Base-by-base conservation (phyloP, 768 basidiomycete genomes). In the Mycena rebaudengoi region DNA sequence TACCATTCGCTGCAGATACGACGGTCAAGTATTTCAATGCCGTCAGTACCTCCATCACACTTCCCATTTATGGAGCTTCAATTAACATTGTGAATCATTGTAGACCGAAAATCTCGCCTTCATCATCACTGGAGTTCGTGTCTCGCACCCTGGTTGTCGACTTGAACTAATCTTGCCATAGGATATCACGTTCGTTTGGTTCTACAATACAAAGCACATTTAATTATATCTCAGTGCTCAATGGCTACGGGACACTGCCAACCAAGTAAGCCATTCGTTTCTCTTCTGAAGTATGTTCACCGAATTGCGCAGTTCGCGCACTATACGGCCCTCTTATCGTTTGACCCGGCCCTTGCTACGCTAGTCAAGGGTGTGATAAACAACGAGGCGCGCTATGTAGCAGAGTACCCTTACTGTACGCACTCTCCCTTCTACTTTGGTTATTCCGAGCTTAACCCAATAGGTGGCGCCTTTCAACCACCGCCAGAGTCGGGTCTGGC, bases 331-430 rank as follows among this genome's bases (percentile, higher is more conserved):
- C 81, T 94, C 20, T 79, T 92, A 18, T 71, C 84, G 4, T 69
- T 77, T 13, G 92, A 94, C 73, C 75, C 74, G 7, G 78, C 87
- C 18, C 81, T 94, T 23, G 86, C 87, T 10, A 82, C 82, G 2
- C 79, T 93, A 5, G 88, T 92, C 44, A 91, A 89, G 71, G 92
- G 89, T n/a, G 88, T 93, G 43, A 91, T 94, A 68, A 91, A 92
- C 70, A 92, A 88, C 60, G 91, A 93, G 74, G 88, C 89, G 23
- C 85, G 86, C 29, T 92, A 90, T 75, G 87, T 91, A 21, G 80
- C 88, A 2, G 75, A 89, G 68, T 88, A 88, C 69, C 91, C 91
- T 1, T 93, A 94, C 73, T 93, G 92, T 85, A 61, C n/a, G n/a
- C 55, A 73, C 50, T 10, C 18, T 37, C 18, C 20, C 45, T 5